These are phyloP conservation scores for Saccharomyces hybrid DNA, from an alignment of 1,139 yeast genomes.

Conservation along the genomic window DNA sequence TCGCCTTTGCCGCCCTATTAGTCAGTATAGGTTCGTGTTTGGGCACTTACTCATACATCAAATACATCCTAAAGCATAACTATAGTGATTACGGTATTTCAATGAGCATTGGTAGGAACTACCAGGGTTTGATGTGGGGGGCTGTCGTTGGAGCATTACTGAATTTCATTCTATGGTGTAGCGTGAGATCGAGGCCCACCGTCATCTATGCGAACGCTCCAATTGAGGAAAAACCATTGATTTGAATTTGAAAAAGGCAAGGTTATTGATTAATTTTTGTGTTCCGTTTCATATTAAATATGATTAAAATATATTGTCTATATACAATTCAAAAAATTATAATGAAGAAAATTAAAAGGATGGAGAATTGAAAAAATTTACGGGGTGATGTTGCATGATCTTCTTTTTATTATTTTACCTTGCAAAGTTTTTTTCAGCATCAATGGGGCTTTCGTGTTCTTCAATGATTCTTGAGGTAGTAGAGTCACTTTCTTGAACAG, in stretches of 20 bases:
- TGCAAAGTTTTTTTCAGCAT: background rate
- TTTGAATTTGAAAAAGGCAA: conserved; percentile 4
- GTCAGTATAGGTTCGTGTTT: conserved; percentile 26
- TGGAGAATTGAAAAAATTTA: background rate
- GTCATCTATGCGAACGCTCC: conserved; percentile 11
- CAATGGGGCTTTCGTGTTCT: background rate
- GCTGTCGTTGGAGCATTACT: conserved; percentile 23
- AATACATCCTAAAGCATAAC: conserved; percentile 15
- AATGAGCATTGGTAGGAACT: conserved; percentile 19
- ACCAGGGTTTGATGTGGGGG: conserved; percentile 26
- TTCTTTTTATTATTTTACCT: background rate
- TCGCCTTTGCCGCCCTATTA: conserved; percentile 17
- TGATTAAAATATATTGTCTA: background rate
- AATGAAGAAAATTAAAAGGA: background rate
- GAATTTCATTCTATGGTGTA: conserved; percentile 19
- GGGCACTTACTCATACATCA: conserved; percentile 23
- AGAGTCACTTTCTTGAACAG: conserved; percentile 3
- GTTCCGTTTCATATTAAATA: conserved; percentile 4
- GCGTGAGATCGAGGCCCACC: conserved; percentile 15
- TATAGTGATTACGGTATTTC: conserved; percentile 22
- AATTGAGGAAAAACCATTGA: conserved; percentile 20
- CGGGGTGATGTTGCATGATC: background rate
- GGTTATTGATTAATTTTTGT: background rate
- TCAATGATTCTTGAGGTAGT: conserved; percentile 1
- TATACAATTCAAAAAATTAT: background rate